Evolutionary conservation across 768 basidiomycete genomes (phyloP).

Genomic region (Suillus plorans): DNA sequence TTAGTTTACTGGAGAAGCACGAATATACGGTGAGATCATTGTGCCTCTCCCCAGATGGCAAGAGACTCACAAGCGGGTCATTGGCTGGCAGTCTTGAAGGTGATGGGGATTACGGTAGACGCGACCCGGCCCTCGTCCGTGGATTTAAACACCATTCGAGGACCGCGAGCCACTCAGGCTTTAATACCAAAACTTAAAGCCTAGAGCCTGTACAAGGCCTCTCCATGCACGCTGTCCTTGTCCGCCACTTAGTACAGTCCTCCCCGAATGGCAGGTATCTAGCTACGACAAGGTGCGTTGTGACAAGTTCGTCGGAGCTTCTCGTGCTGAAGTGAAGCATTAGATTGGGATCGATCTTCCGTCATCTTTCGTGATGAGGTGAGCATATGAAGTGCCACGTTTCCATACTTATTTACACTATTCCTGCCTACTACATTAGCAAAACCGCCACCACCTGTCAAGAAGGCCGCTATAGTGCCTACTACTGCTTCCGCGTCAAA

Average conservation of each 20-base stretch:
- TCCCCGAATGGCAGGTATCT: no score
- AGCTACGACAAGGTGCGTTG: slow-evolving; percentile 47
- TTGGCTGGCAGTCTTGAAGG: no score
- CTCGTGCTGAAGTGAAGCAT: not conserved
- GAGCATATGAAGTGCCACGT: slow-evolving; percentile 17
- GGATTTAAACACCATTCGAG: no score
- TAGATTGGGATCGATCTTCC: slow-evolving; percentile 52
- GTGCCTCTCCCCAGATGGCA: slow-evolving; percentile 51
- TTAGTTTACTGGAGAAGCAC: no score
- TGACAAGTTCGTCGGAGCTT: not conserved
- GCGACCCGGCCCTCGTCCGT: no score
- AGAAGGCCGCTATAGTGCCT: slow-evolving; percentile 56
- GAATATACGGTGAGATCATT: no score
- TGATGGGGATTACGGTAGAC: no score
- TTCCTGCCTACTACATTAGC: slow-evolving; percentile 34
- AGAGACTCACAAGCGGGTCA: slow-evolving; percentile 34
- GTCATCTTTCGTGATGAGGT: slow-evolving; percentile 50
- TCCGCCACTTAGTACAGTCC: no score
- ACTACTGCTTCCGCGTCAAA: slow-evolving; percentile 22
- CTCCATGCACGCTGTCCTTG: no score
- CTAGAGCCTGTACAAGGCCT: no score
- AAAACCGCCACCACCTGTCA: slow-evolving; percentile 53
- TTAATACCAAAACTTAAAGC: no score
- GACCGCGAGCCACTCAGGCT: no score
- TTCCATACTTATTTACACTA: slow-evolving; percentile 13